phyloP scores from a whole-genome alignment of 441 rosid species.

The Bocquillonia castaneifolia region DNA sequence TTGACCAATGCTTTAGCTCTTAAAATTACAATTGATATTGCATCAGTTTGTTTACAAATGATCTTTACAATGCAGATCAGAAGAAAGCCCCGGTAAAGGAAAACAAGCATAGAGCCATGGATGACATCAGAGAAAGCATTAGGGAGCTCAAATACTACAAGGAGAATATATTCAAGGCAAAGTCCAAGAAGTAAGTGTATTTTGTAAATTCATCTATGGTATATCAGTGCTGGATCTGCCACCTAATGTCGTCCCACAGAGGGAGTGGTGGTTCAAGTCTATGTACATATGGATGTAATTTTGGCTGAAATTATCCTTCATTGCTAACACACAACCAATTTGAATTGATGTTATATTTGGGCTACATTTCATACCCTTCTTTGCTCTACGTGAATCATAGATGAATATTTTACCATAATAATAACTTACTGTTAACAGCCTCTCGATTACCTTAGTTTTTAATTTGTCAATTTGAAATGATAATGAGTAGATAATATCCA shows the following conservation, averaged over 20 bases:
- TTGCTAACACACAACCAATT: too few species aligned
- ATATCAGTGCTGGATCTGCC: neutral
- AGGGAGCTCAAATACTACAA: slow-evolving; percentile 73
- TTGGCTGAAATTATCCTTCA: neutral
- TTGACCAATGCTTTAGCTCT: too few species aligned
- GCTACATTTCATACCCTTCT: too few species aligned
- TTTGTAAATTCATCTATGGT: neutral
- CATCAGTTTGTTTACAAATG: slow-evolving; percentile 7
- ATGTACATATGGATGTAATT: neutral
- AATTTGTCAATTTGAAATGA: too few species aligned
- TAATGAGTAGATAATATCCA: too few species aligned
- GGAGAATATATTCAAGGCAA: slow-evolving; percentile 61
- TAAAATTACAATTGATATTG: neutral
- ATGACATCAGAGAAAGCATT: slow-evolving; percentile 87
- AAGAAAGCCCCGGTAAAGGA: slow-evolving; percentile 61
- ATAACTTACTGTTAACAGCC: too few species aligned
- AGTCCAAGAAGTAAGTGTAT: slow-evolving; percentile 37
- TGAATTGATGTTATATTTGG: too few species aligned
- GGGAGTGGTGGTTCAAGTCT: neutral
- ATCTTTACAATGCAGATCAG: slow-evolving; percentile 38
- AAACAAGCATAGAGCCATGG: slow-evolving; percentile 81
- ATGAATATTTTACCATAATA: too few species aligned
- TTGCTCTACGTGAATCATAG: too few species aligned
- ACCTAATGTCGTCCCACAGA: too few species aligned
- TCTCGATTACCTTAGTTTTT: too few species aligned